A percentile compares a stretch with the other conserved stretches of the same genome.
Evolutionary conservation across 257 asterid genomes (phyloP).

Genomic region (Solanum piurae): DNA sequence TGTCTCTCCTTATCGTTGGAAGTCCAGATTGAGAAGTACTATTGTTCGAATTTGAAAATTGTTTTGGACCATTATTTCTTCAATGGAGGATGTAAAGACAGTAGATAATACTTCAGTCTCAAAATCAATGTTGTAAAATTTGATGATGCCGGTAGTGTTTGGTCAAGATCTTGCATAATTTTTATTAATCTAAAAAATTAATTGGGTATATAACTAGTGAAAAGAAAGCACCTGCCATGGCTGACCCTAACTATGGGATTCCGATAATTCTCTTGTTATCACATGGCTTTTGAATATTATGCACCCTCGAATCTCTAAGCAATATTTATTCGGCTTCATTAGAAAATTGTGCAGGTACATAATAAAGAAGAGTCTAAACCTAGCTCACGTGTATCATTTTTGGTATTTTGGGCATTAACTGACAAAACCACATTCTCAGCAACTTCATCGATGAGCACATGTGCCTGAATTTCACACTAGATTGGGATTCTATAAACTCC

Average conservation of each 20-base stretch:
- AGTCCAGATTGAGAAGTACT: background rate
- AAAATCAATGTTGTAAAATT: background rate
- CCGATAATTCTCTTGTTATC: background rate
- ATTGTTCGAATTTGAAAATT: background rate
- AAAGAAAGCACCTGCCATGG: background rate
- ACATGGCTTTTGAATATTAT: background rate
- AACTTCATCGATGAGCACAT: background rate
- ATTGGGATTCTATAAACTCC: background rate
- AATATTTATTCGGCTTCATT: background rate
- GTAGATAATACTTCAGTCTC: background rate
- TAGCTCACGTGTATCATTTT: background rate
- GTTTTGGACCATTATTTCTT: background rate
- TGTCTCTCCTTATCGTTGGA: background rate
- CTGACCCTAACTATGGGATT: background rate
- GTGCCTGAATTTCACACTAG: background rate
- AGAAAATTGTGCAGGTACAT: background rate
- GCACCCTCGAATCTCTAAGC: background rate
- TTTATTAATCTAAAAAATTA: background rate
- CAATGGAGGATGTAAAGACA: background rate
- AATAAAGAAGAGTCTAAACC: background rate
- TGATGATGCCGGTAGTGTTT: background rate
- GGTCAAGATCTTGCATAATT: background rate
- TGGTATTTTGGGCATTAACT: background rate
- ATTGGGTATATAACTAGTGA: background rate
- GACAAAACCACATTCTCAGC: background rate